Base-by-base conservation (phyloP, 73 alveolate genomes). In the Paramecium biaurelia region DNA sequence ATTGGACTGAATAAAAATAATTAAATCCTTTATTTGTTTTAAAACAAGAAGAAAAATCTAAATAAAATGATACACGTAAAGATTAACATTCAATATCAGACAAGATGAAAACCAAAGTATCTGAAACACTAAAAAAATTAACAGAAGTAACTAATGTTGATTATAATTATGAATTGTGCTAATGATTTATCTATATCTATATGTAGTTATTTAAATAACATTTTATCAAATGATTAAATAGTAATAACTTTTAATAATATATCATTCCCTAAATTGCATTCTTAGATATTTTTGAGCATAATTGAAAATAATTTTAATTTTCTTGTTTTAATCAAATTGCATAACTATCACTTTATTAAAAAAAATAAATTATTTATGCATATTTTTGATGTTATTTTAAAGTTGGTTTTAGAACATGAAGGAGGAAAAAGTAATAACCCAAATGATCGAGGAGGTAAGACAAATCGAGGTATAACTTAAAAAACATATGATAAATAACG, bases 141-240 rank as follows among this genome's bases (percentile, higher is more conserved):
- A 79, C 76, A 30, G 45, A 79, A 79, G 74, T 79, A 18, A 79
- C 90, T 9, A 79, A 79, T 79, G 90, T 79, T 20, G 90, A 79
- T 79, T 79, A 79, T 24, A 38, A 79, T 21, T 79, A 43, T 79
- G 74, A 79, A 9, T 79, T 79, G 43, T 8, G 5, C 5, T 74
- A 32, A 18, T 74, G 87, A 74, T 12, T 18, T 18, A 53, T 45
- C 14, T 41, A 58, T 58, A 10, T 58, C 12, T 58, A 47, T 47
- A 14, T 14, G 8, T 12, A 43, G 49, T 32, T 3, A 30, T 30
- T 30, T 30, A 30, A 30, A n/a, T n/a, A n/a, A n/a, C n/a, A n/a
- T n/a, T n/a, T n/a, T n/a, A n/a, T n/a, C n/a, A n/a, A n/a, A n/a
- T n/a, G 37, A 32, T 32, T 32, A 5, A 32, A 32, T 1, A 32